Conservation (phyloP, 148 eudicot genomes). For the Polygonum maritimum region DNA sequence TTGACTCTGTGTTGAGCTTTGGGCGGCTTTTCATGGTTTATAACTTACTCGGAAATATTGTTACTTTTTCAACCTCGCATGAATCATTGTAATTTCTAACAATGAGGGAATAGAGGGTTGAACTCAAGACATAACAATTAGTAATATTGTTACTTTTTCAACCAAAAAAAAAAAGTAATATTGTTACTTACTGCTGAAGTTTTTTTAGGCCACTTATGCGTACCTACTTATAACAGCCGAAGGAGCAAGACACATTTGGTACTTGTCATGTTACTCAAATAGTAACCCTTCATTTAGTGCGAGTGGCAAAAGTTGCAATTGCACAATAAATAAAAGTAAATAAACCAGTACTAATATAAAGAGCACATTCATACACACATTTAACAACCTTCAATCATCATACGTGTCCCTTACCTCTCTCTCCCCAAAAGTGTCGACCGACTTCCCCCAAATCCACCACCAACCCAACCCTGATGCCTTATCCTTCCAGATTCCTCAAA, state of each 20-base stretch:
- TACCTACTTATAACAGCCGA: neutral
- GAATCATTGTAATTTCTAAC: too few relatives aligned
- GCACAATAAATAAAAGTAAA: neutral
- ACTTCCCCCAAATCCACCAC: neutral
- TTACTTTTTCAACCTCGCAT: too few relatives aligned
- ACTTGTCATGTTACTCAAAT: neutral
- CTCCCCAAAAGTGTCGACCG: conserved; percentile 3
- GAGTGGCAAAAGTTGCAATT: neutral
- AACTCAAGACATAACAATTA: too few relatives aligned
- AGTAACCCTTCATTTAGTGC: neutral
- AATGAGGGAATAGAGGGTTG: too few relatives aligned
- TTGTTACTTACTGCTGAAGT: too few relatives aligned
- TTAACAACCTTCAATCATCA: neutral
- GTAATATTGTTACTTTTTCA: too few relatives aligned
- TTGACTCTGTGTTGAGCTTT: too few relatives aligned
- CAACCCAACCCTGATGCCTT: conserved; percentile 14
- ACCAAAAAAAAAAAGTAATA: too few relatives aligned
- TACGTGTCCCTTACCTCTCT: conserved; percentile 8
- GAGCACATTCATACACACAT: neutral
- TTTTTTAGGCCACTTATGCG: neutral
- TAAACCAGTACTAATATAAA: neutral
- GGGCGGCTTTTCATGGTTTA: too few relatives aligned
- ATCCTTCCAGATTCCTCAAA: conserved; percentile 14
- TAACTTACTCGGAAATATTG: too few relatives aligned
- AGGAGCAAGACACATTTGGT: neutral